These are phyloP conservation scores for Suillus cothurnatus DNA, from an alignment of 768 basidiomycete species.

Conservation along the genomic window DNA sequence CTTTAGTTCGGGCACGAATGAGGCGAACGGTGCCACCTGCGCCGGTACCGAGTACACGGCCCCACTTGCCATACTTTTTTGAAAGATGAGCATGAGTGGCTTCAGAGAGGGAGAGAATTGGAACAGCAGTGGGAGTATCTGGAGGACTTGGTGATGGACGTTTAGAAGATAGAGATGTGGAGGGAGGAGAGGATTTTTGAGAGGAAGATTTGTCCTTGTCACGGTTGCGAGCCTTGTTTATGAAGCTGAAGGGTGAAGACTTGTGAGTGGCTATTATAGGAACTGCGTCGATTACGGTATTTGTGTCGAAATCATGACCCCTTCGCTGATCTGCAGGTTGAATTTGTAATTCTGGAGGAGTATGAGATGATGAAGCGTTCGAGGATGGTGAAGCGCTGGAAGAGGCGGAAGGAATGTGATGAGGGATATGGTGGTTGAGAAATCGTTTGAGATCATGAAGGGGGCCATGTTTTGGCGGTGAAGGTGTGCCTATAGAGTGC, in stretches of 20 bases:
- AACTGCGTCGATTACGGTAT: slow-evolving; percentile 33
- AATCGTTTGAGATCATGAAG: slow-evolving; percentile 94
- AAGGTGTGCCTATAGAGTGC: slow-evolving; percentile 11
- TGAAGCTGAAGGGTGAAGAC: slow-evolving; percentile 34
- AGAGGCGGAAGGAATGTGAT: slow-evolving; percentile 34
- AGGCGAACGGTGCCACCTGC: slow-evolving; percentile 98
- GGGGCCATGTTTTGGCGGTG: slow-evolving; percentile 56
- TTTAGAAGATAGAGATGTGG: slow-evolving; percentile 24
- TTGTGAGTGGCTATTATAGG: slow-evolving; percentile 26
- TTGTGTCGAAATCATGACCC: slow-evolving; percentile 39
- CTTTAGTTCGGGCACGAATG: slow-evolving; percentile 84
- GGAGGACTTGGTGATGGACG: slow-evolving; percentile 32
- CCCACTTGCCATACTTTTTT: slow-evolving; percentile 99
- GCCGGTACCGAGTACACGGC: slow-evolving; percentile 90
- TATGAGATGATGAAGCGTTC: slow-evolving; percentile 30
- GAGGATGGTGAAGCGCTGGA: slow-evolving; percentile 29
- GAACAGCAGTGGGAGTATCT: slow-evolving; percentile 26
- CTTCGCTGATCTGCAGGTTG: slow-evolving; percentile 38
- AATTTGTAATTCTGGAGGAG: slow-evolving; percentile 34
- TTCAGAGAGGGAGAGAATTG: slow-evolving; percentile 67
- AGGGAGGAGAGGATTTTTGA: slow-evolving; percentile 29
- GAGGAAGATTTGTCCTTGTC: slow-evolving; percentile 19
- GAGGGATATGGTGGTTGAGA: slow-evolving; percentile 87
- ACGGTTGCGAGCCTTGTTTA: slow-evolving; percentile 37
- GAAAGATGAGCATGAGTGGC: slow-evolving; percentile 88